A percentile compares a stretch with the other conserved stretches of the same genome.
These are phyloP conservation scores for Citrus unshiu DNA, from an alignment of 345 rosid genomes.

Conservation along the genomic window DNA sequence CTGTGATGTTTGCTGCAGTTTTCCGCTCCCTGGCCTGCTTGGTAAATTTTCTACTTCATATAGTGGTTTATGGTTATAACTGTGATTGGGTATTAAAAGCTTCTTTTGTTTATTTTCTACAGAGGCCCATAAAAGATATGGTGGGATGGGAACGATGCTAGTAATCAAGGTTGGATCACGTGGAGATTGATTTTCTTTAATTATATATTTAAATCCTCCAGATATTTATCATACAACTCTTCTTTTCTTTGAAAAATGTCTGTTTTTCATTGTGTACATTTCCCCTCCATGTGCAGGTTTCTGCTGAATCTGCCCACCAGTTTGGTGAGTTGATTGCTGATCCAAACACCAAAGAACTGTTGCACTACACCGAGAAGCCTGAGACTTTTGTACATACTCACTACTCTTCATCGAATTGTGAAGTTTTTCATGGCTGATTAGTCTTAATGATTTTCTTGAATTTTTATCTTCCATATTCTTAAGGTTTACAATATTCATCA, in stretches of 20 bases:
- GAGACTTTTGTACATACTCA: slow-evolving; percentile 73
- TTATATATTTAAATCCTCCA: not conserved
- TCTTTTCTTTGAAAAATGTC: not conserved
- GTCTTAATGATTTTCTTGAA: not conserved
- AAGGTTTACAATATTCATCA: not conserved
- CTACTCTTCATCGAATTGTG: not conserved
- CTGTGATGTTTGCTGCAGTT: slow-evolving; percentile 87
- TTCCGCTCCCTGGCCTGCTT: slow-evolving; percentile 69
- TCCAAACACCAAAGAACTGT: slow-evolving; percentile 63
- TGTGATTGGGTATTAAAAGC: not conserved
- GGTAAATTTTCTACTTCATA: slow-evolving; percentile 35
- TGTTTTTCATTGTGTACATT: not conserved
- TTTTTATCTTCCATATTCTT: not conserved
- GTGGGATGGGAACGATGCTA: slow-evolving; percentile 79
- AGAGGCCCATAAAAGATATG: slow-evolving; percentile 69
- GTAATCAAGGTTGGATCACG: slow-evolving; percentile 61
- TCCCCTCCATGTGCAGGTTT: slow-evolving; percentile 46
- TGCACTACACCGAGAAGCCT: slow-evolving; percentile 91
- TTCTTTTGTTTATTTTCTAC: slow-evolving; percentile 6
- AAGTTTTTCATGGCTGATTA: not conserved
- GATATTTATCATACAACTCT: not conserved
- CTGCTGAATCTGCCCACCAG: slow-evolving; percentile 82
- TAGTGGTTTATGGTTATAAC: not conserved
- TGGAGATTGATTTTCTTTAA: not conserved
- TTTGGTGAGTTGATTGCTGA: slow-evolving; percentile 86